These are phyloP conservation scores for Saccharomycodes ludwigii DNA, from an alignment of 805 yeast genomes.

Conservation along the genomic window DNA sequence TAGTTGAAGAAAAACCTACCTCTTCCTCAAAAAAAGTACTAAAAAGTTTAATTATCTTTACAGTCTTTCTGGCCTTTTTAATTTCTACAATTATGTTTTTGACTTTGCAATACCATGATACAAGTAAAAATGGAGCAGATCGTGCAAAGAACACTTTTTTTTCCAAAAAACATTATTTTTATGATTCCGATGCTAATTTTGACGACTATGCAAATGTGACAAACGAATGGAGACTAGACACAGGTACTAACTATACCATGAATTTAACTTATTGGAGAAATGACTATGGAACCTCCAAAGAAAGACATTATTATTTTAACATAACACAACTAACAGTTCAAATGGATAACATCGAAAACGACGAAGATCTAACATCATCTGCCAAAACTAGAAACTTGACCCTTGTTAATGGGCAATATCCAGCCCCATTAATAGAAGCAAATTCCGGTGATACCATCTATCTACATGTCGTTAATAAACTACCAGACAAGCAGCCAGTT, in stretches of 20 bases:
- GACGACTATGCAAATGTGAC: background rate
- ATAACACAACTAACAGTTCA: conserved; percentile 14
- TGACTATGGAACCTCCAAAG: conserved; percentile 9
- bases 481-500: conserved; percentile 26
- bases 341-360: conserved; percentile 23
- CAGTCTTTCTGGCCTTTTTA: no score
- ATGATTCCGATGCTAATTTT: background rate
- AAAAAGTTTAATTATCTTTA: no score
- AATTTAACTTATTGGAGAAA: conserved; percentile 13
- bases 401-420: conserved; percentile 29
- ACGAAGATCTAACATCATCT: no score
- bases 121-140: no score
- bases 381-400: conserved; percentile 22
- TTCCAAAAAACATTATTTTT: no score
- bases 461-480: conserved; percentile 29
- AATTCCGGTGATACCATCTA: conserved; percentile 32
- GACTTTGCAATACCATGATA: no score
- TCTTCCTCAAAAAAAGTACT: no score
- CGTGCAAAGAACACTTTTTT: no score
- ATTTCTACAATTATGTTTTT: no score
- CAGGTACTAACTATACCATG: conserved; percentile 15
- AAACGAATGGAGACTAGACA: conserved; percentile 17
- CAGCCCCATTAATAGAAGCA: conserved; percentile 40
- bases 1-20: no score
- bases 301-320: conserved; percentile 16